Conservation (phyloP, 768 basidiomycete species). For the Mycena kentingensis region DNA sequence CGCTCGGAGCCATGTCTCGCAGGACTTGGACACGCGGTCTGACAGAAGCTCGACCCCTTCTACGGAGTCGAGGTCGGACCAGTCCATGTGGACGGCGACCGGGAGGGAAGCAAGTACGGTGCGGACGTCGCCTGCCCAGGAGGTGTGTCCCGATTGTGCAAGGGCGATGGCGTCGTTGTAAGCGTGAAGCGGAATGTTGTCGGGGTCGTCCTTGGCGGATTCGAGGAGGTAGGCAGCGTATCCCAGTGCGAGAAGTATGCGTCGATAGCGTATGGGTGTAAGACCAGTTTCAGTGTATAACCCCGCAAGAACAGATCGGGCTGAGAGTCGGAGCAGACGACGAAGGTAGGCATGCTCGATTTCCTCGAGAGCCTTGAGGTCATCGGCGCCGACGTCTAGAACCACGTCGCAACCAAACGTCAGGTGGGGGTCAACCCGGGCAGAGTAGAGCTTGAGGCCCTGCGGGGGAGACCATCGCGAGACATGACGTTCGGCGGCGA, state of each 20-base stretch:
- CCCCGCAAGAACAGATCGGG: no score
- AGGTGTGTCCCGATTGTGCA: not conserved
- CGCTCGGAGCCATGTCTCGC: not conserved
- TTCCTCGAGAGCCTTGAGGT: not conserved
- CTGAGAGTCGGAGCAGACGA: not conserved
- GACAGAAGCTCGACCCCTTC: no score
- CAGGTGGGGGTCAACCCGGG: constrained; percentile 3
- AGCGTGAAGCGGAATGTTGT: no score
- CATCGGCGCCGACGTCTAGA: not conserved
- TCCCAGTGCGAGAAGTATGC: constrained; percentile 1
- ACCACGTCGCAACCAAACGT: constrained; percentile 8
- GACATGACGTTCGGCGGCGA: constrained; percentile 6
- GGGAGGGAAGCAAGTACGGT: constrained; percentile 5
- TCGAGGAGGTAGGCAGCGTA: no score
- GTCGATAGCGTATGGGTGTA: not conserved
- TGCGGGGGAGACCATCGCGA: constrained; percentile 5
- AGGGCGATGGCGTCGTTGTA: no score
- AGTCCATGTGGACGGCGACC: constrained; percentile 1
- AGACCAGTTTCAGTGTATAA: no score
- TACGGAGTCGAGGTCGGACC: no score
- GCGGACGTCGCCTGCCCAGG: constrained; percentile 11
- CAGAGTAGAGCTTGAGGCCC: not conserved
- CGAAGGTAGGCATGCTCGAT: not conserved
- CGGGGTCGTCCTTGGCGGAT: no score
- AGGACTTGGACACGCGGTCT: no score